These are phyloP conservation scores for Zalerion maritima DNA, from an alignment of 495 filamentous ascomycete genomes.

Conservation along the genomic window DNA sequence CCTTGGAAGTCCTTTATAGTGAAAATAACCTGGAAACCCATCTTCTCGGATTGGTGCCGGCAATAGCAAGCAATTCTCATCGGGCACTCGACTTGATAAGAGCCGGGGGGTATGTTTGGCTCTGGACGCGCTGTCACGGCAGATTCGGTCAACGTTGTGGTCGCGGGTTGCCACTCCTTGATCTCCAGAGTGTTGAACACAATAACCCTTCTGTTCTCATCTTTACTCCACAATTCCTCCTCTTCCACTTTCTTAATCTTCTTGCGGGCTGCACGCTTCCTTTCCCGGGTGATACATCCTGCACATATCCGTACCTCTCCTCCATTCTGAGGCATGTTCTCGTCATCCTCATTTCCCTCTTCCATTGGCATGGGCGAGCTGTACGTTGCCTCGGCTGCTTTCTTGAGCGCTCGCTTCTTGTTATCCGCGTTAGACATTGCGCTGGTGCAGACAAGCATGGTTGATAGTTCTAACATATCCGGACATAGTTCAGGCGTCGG, in stretches of 20 bases:
- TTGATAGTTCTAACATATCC: conserved; percentile 68
- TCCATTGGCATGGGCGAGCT: conserved; percentile 4
- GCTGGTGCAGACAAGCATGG: conserved; percentile 75
- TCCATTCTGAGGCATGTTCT: conserved; percentile 62
- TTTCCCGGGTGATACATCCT: conserved; percentile 71
- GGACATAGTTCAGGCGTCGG: conserved; percentile 39
- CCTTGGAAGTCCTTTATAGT: conserved; percentile 70
- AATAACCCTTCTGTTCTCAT: conserved; percentile 67
- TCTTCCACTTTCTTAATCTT: conserved; percentile 78
- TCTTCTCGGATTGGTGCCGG: conserved; percentile 81
- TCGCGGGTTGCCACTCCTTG: conserved; percentile 61
- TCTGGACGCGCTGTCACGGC: conserved; percentile 20
- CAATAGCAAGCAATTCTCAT: conserved; percentile 99
- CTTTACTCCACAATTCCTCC: conserved; percentile 61
- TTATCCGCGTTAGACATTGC: conserved; percentile 68
- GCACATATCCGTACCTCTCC: conserved; percentile 78
- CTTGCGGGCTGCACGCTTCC: conserved; percentile 78
- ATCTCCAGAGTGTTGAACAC: conserved; percentile 91
- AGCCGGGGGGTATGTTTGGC: conserved; percentile 37
- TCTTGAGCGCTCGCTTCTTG: conserved; percentile 46
- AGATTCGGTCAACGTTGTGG: conserved; percentile 12
- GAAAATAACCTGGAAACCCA: conserved; percentile 87
- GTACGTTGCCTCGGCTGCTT: conserved; percentile 33
- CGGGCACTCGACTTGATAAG: conserved; percentile 62
- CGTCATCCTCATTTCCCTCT: conserved; percentile 28